Evolutionary conservation across 75 land plant species (phyloP), one percentile per base, ranked within the genome.

Genomic region (Sequoiadendron giganteum): DNA sequence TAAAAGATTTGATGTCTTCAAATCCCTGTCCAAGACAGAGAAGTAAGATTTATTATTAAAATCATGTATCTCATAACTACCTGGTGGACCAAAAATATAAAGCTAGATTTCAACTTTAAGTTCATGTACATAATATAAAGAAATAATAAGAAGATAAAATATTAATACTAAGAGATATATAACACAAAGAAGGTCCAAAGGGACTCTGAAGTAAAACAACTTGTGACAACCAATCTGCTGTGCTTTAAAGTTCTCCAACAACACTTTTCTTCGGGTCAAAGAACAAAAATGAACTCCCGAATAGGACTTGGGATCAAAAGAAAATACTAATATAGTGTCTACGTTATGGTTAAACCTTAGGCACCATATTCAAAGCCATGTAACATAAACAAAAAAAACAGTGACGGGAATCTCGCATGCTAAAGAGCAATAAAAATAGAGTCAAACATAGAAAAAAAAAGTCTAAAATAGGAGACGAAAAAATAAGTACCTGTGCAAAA

Each of bases 1-100:
- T 18, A 90, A 87, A 10, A 90, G 91, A 80, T 90, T 90, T 36
- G 91, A 90, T 0, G 91, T 90, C 91, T 90, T 90, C 82, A 90
- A 40, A 77, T 90, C 91, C 42, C 91, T 90, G 90, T 48, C 7
- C 43, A 89, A 40, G 8, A 86, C 2, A 70, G 10, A 86, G 72
- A n/a, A 25, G 7, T 8, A 85, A 85, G 21, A 21, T 85, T 38
- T 1, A 36, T 43, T n/a, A 86, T 9, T 61, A 10, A 86, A 38
- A 75, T 28, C 7, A 18, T 58, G 25, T 18, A 19, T 58, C 25
- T 58, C 1, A 58, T 19, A 58, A 5, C 25, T 58, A 19, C 65
- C 25, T 19, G 21, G 65, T 19, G 65, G 5, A 19, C 65, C 21
- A 19, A 58, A 58, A 58, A 19, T 19, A 19, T 19, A 15, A 18